Evolutionary conservation across 2,329 filamentous ascomycete genomes (phyloP).

Genomic region (Diaporthe nobilis): DNA sequence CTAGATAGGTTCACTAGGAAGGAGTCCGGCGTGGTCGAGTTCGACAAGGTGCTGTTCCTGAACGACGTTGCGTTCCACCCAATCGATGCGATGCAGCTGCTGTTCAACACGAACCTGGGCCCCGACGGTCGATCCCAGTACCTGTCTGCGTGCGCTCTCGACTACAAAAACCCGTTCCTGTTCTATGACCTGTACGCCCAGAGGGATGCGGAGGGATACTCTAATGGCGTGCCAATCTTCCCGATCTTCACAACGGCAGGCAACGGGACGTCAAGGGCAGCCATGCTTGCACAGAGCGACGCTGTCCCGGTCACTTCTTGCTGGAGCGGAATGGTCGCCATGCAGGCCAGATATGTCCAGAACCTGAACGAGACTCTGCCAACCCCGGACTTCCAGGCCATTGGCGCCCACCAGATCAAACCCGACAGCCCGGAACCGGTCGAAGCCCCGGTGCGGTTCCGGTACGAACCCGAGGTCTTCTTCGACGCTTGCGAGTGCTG

Average conservation of each 20-base stretch:
- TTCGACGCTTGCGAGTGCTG: constrained; percentile 78
- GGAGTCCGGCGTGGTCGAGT: constrained; percentile 57
- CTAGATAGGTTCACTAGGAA: constrained; percentile 63
- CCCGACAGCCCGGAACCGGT: constrained; percentile 50
- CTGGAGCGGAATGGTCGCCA: constrained; percentile 83
- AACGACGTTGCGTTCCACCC: constrained; percentile 75
- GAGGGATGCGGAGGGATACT: constrained; percentile 75
- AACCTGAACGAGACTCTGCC: constrained; percentile 52
- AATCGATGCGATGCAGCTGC: constrained; percentile 66
- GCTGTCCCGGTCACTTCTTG: constrained; percentile 77
- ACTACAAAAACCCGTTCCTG: constrained; percentile 76
- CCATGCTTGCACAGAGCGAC: constrained; percentile 72
- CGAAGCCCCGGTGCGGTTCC: constrained; percentile 65
- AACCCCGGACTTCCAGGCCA: constrained; percentile 51
- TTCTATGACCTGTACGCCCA: constrained; percentile 84
- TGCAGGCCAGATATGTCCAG: constrained; percentile 73
- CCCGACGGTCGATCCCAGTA: constrained; percentile 69
- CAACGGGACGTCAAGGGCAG: constrained; percentile 68
- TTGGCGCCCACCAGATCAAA: constrained; percentile 53
- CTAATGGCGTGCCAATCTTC: constrained; percentile 75
- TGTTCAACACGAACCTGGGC: constrained; percentile 73
- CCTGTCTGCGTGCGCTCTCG: constrained; percentile 78
- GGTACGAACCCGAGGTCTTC: constrained; percentile 70
- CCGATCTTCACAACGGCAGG: constrained; percentile 74
- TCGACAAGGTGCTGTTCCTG: constrained; percentile 72